phyloP scores from a whole-genome alignment of 2,329 filamentous ascomycete species.

The Beauveria medogensis region DNA sequence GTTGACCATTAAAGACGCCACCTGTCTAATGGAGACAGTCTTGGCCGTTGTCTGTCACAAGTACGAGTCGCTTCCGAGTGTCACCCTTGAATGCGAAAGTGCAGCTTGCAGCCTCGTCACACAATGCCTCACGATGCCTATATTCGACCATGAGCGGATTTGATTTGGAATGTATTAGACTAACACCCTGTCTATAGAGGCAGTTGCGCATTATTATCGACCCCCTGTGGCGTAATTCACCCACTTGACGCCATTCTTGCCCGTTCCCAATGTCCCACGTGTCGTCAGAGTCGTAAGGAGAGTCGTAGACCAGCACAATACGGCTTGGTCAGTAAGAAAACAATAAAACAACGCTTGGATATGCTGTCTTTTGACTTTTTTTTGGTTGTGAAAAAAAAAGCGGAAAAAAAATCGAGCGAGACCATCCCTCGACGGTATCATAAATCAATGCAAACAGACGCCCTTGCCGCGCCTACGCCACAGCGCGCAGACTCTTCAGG shows the following conservation, averaged over 20 bases:
- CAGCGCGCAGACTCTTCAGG: constrained; percentile 20
- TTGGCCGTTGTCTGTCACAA: not conserved
- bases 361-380: not conserved
- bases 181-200: not conserved
- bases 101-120: not conserved
- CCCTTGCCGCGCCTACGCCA: constrained; percentile 15
- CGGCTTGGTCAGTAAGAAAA: not conserved
- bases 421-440: not conserved
- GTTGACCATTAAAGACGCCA: not conserved
- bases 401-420: not conserved
- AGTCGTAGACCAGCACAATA: constrained; percentile 8
- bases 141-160: not conserved
- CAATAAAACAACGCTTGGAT: not conserved
- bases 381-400: not conserved
- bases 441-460: not conserved
- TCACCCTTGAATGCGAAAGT: not conserved
- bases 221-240: not conserved
- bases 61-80: not conserved
- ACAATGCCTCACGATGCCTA: not conserved
- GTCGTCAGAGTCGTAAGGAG: constrained; percentile 14
- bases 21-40: not conserved
- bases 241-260: not conserved
- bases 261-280: not conserved
- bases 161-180: too few relatives aligned
- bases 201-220: not conserved